Percentiles rank a stretch among this genome's conserved stretches.
Conservation (phyloP, 2,329 filamentous ascomycete genomes). For the Monosporascus cannonballus region DNA sequence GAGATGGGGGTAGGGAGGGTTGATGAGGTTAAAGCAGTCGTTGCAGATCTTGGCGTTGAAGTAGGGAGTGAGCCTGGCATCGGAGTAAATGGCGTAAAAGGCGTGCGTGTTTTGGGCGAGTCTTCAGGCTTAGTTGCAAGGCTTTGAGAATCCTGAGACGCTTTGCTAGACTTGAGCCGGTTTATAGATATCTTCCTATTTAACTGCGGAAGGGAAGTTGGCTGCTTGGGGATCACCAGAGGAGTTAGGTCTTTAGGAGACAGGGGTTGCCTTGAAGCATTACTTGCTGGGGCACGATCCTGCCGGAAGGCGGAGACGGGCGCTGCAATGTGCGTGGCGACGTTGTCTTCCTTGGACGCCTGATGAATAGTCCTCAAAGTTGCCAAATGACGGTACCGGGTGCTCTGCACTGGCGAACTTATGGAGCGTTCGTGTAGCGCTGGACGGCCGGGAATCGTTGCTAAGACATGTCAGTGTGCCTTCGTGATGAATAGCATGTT, state of each 20-base stretch:
- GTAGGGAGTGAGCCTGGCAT: constrained; percentile 35
- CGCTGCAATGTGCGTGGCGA: constrained; percentile 21
- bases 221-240: constrained; percentile 47
- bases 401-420: constrained; percentile 50
- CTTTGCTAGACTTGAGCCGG: constrained; percentile 41
- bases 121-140: constrained; percentile 39
- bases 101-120: constrained; percentile 40
- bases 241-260: constrained; percentile 51
- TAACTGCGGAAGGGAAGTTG: constrained; percentile 24
- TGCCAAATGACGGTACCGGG: constrained; percentile 39
- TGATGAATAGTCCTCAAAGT: constrained; percentile 11
- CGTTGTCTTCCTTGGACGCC: constrained; percentile 24
- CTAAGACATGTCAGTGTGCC: constrained; percentile 32
- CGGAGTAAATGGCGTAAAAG: constrained; percentile 34
- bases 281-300: neutral
- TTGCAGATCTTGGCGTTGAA: constrained; percentile 38
- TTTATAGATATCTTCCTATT: constrained; percentile 35
- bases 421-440: constrained; percentile 59
- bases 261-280: constrained; percentile 30
- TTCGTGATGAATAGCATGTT: neutral
- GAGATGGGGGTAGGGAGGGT: constrained; percentile 45
- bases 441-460: constrained; percentile 61
- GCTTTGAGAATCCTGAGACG: constrained; percentile 32
- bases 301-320: neutral
- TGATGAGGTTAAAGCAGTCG: constrained; percentile 35